phyloP scores from a whole-genome alignment of 1,139 yeast species.

The Kodamaea sp. region DNA sequence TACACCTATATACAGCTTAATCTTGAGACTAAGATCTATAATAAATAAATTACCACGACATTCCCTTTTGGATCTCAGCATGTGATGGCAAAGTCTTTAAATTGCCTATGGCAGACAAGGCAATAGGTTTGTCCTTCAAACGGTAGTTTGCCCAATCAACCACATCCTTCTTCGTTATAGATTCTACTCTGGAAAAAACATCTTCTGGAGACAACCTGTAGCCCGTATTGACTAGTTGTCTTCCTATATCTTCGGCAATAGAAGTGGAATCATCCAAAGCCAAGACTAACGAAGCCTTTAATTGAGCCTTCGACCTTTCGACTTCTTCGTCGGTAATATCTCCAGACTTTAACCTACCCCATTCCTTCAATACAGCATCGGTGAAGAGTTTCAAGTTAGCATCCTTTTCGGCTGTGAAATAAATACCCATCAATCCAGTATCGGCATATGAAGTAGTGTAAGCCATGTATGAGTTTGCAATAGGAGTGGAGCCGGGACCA shows the following conservation, averaged over 20 bases:
- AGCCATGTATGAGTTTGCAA: slow-evolving; percentile 94
- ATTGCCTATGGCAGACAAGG: slow-evolving; percentile 89
- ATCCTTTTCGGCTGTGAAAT: slow-evolving; percentile 78
- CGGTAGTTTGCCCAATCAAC: slow-evolving; percentile 87
- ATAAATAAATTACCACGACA: no score
- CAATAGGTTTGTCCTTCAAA: slow-evolving; percentile 75
- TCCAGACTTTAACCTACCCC: slow-evolving; percentile 83
- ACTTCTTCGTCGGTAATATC: slow-evolving; percentile 81
- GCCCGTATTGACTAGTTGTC: slow-evolving; percentile 95
- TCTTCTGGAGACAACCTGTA: slow-evolving; percentile 88
- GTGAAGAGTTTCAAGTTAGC: slow-evolving; percentile 66
- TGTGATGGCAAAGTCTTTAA: slow-evolving; percentile 64
- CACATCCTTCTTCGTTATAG: slow-evolving; percentile 77
- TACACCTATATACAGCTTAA: no score
- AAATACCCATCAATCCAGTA: slow-evolving; percentile 97
- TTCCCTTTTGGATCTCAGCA: slow-evolving; percentile 46
- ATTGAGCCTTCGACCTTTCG: slow-evolving; percentile 89
- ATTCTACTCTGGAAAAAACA: slow-evolving; percentile 81
- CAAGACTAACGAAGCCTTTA: slow-evolving; percentile 85
- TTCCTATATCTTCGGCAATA: slow-evolving; percentile 95
- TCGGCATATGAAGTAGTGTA: slow-evolving; percentile 97
- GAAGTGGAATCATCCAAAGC: slow-evolving; percentile 95
- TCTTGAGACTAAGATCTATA: no score
- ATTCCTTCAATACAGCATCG: slow-evolving; percentile 78
- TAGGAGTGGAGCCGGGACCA: slow-evolving; percentile 49